Base-by-base conservation (phyloP, 345 rosid genomes). In the Trapa bicornis region DNA sequence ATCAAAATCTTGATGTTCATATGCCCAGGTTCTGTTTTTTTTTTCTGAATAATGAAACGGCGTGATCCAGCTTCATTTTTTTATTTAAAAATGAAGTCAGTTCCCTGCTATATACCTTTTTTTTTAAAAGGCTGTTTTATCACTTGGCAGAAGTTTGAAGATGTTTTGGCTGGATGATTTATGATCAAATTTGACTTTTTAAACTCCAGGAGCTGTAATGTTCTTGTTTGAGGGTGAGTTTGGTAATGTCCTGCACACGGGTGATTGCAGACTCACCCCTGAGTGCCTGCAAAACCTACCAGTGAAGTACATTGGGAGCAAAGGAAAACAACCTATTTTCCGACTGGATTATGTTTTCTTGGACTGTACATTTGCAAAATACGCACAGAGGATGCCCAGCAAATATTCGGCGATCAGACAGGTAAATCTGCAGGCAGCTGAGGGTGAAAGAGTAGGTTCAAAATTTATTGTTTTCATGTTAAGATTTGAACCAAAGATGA, bases 151-250 rank as follows among this genome's bases (percentile, higher is more conserved):
- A 15, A 32, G 63, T 58, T 33, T 32, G 38, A 32, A 32, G 38
- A 35, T 58, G 14, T 38, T 13, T 7, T 32, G 2, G 3, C 35
- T 16, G 16, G 50, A 10, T n/a, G 47, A 65, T 11, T 65, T 65
- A 22, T 62, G 11, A 2, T 22, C 50, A 14, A 15, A 3, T 0
- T n/a, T 33, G 52, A 38, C 13, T 67, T 65, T 47, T 9, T 74
- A 67, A 79, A 81, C 76, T 71, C 73, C 88, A 87, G 98, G 98
- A 77, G 96, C 96, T 47, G 91, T 87, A n/a, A 89, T 86, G 96
- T 89, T 87, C 83, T 79, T 92, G 80, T 89, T 92, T 73, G 91
- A 89, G 80, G 96, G 98, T 32, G 71, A 68, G 70, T 92, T 89
- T 58, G 98, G 98, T 71, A 85, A 81, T 66, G 82, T 92, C 71